phyloP scores from a whole-genome alignment of 768 basidiomycete genomes.

The Fibroporia radiculosa region DNA sequence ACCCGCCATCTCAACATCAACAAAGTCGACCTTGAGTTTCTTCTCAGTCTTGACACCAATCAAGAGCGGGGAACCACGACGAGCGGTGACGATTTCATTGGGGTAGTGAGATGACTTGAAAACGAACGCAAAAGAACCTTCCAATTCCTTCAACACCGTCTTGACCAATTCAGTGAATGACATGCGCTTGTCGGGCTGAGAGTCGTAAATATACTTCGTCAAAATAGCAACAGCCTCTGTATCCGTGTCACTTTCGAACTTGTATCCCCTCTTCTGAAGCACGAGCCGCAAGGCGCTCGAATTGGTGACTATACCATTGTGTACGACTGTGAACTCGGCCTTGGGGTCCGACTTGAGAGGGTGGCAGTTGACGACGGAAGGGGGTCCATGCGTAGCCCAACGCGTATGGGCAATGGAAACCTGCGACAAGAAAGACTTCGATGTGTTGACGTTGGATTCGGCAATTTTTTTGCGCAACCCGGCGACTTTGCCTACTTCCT shows the following conservation, averaged over 20 bases:
- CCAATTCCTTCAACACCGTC: slow-evolving; percentile 92
- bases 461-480: slow-evolving; percentile 87
- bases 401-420: slow-evolving; percentile 98
- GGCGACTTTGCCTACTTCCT: slow-evolving; percentile 96
- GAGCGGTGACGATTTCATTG: slow-evolving; percentile 91
- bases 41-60: slow-evolving; percentile 99
- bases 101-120: slow-evolving; percentile 98
- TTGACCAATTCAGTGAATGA: slow-evolving; percentile 91
- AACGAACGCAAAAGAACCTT: slow-evolving; percentile 98
- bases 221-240: slow-evolving; percentile 97
- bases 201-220: slow-evolving; percentile 93
- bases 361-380: slow-evolving; percentile 87
- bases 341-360: slow-evolving; percentile 79
- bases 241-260: slow-evolving; percentile 92
- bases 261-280: slow-evolving; percentile 92
- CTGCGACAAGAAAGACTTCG: slow-evolving; percentile 75
- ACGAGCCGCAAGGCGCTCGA: slow-evolving; percentile 81
- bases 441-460: slow-evolving; percentile 57
- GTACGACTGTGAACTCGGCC: slow-evolving; percentile 87
- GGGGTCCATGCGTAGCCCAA: slow-evolving; percentile 97
- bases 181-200: slow-evolving; percentile 76
- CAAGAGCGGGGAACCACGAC: slow-evolving; percentile 92
- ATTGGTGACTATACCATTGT: slow-evolving; percentile 99
- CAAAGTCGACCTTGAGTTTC: slow-evolving; percentile 99
- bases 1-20: slow-evolving; percentile 92